Base-by-base conservation (phyloP, 2,329 filamentous ascomycete genomes). In the Talaromyces sp. region DNA sequence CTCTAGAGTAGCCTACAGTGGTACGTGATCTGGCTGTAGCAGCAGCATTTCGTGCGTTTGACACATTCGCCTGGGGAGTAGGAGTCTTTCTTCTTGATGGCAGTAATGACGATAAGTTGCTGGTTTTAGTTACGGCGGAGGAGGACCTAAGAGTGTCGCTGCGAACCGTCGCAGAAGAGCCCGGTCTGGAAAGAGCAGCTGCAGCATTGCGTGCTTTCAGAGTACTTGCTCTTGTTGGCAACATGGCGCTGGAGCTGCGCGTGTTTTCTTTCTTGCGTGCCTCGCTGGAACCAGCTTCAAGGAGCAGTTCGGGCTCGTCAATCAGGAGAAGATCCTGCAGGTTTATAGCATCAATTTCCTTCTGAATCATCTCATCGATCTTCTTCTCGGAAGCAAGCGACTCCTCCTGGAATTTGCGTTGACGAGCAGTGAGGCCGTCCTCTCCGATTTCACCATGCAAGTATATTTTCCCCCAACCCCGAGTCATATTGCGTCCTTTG, bases 1-100 rank as follows among this genome's bases (percentile, higher is more conserved):
- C 91, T 70, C 88, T 90, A 57, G 84, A 89, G 70, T 96, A 96
- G 15, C 92, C 92, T 41, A 96, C 81, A 0, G 91, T 96, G 57
- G 85, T 92, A 62, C 86, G 84, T 1, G 91, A 96, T 5, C 85
- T 85, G 5, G 83, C 83, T 21, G 83, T 80, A 1, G 88, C 86
- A 10, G 82, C 78, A 8, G 80, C 80, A 62, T 84, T 82, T 48
- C 85, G 83, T 64, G 83, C 78, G 9, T 72, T 68, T n/a, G 79
- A 78, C 0, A 79, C 73, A 60, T 81, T 81, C 7, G 77, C 74
- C 2, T 79, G 73, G 5, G 73, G 64, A 10, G 74, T 64, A 5
- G 73, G 65, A n/a, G 75, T 69, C 53, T 79, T 80, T 58, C 74
- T 77, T 57, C 74, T 77, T 11, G 70, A 65, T 37, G 74, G 64